phyloP scores from a whole-genome alignment of 345 rosid species.

The Atalantia buxifolia region DNA sequence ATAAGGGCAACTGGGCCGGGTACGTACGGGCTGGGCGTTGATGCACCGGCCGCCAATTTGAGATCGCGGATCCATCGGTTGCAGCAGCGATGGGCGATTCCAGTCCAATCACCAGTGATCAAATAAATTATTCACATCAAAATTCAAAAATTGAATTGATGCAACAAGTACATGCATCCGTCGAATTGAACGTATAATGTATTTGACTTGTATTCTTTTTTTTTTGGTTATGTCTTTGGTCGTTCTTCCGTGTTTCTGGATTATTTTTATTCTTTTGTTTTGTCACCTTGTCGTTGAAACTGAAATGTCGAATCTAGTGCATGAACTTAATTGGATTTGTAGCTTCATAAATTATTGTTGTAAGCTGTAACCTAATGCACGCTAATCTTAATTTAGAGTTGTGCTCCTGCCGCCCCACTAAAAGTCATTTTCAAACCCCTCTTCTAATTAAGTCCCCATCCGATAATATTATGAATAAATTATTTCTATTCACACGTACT shows the following conservation, averaged over 20 bases:
- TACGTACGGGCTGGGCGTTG: background rate
- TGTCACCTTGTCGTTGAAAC: background rate
- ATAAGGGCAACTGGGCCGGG: background rate
- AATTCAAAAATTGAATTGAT: background rate
- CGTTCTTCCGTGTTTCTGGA: background rate
- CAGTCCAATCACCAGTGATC: too few species aligned
- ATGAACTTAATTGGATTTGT: background rate
- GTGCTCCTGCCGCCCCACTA: too few species aligned
- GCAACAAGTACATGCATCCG: too few species aligned
- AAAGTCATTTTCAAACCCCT: too few species aligned
- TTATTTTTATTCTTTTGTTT: too few species aligned
- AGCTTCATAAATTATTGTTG: background rate
- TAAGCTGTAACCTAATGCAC: too few species aligned
- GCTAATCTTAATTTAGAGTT: too few species aligned
- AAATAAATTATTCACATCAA: background rate
- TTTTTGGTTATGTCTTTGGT: background rate
- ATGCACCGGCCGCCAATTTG: conserved; percentile 3
- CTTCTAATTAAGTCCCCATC: too few species aligned
- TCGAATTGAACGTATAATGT: background rate
- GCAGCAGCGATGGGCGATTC: background rate
- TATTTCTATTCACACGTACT: too few species aligned
- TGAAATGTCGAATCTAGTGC: background rate
- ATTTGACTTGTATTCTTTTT: background rate
- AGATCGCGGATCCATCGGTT: conserved; percentile 11
- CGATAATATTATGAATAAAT: too few species aligned